phyloP scores from a whole-genome alignment of 108 stramenopile species.

The Stephanodiscus triporus region DNA sequence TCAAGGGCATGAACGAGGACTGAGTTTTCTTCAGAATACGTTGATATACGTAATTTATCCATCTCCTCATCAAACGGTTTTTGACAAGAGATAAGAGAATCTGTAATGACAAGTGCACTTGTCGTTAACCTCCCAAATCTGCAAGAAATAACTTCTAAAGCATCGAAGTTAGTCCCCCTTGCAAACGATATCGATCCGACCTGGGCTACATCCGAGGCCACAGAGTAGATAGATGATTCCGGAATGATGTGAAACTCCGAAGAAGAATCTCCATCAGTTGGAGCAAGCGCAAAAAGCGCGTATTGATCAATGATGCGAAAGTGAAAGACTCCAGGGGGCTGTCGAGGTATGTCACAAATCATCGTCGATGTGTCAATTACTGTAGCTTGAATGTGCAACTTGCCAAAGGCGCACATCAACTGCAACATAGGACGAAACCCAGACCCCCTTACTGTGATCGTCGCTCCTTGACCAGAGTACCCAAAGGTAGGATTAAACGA shows the following conservation, averaged over 20 bases:
- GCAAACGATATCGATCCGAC: constrained; percentile 24
- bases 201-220: constrained; percentile 19
- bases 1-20: not conserved
- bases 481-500: constrained; percentile 25
- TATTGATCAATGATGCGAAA: constrained; percentile 38
- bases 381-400: constrained; percentile 7
- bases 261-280: not conserved
- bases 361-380: constrained; percentile 28
- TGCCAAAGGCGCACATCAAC: constrained; percentile 32
- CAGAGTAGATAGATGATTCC: constrained; percentile 24
- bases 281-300: not conserved
- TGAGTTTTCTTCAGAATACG: constrained; percentile 34
- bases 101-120: constrained; percentile 4
- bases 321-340: constrained; percentile 30
- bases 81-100: constrained; percentile 55
- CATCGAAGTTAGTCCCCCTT: constrained; percentile 36
- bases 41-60: too few species aligned
- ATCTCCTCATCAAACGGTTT: constrained; percentile 48
- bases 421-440: constrained; percentile 31
- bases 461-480: constrained; percentile 8
- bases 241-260: constrained; percentile 33
- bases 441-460: constrained; percentile 33
- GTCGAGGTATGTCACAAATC: constrained; percentile 38
- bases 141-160: not conserved
- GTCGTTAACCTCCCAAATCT: constrained; percentile 4